Base-by-base conservation (phyloP, 768 basidiomycete species). In the Suillus plorans region DNA sequence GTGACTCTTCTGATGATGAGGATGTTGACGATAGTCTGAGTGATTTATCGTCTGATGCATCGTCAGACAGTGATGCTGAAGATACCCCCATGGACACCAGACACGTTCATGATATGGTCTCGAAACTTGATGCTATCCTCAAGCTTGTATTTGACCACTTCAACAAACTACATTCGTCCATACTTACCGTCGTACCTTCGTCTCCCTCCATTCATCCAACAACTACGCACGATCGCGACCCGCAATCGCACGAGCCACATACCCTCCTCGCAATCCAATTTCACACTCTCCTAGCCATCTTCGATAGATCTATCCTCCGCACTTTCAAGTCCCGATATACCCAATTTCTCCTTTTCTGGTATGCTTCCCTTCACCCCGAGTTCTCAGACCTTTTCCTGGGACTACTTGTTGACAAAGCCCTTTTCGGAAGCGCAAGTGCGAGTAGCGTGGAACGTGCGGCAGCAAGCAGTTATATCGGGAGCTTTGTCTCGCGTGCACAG, bases 311-410 rank as follows among this genome's bases (percentile, higher is more conserved):
- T 44, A 95, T 99, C 73, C 85, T 99, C 58, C 91, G 89, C 45
- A 99, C 97, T 2, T 97, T 97, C 81, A 95, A 96, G 72, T 97
- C 95, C 0, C 92, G 96, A 45, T 97, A 99, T 76, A 95, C 95
- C 16, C 97, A 99, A 71, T 99, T 99, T 79, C 85, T 99, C 66
- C 72, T 99, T 55, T 99, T 99, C 81, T 97, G 94, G 89, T 94
- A 90, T 72, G 85, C 95, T 25, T 98, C 97, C 0, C 89, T 97
- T 60, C 89, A 95, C 69, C 81, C 90, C 2, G 88, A 93, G 66
- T 97, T 95, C 70, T 85, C 91, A 53, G 97, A 99, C 74, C 84
- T 94, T 62, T 98, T 99, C 74, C 92, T 93, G 66, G 97, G 97
- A 44, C 86, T 95, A 72, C 90, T 99, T n/a, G 89, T 98, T 50